These are phyloP conservation scores for Komagataella phaffii DNA, from an alignment of 805 yeast genomes.

Conservation along the genomic window DNA sequence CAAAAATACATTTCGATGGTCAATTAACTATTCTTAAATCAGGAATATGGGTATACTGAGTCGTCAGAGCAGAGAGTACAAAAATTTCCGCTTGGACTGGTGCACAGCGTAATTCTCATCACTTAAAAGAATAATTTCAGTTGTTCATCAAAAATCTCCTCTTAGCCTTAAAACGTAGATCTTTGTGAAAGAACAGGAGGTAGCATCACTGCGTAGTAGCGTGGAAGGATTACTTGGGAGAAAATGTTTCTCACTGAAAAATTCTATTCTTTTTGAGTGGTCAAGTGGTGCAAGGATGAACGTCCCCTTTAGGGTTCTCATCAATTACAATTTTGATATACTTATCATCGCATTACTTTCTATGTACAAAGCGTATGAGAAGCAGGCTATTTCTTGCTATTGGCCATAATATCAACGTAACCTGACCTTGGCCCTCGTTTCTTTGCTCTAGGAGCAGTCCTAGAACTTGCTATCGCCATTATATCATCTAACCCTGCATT, in stretches of 20 bases:
- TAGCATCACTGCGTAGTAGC: not conserved
- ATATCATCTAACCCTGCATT: slow-evolving; percentile 15
- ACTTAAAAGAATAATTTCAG: not conserved
- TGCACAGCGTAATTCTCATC: not conserved
- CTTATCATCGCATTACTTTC: not conserved
- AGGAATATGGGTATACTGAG: not conserved
- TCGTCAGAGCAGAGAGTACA: not conserved
- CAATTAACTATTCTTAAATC: not conserved
- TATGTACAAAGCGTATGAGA: not conserved
- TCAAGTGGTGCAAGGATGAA: not conserved
- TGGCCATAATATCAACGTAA: slow-evolving; percentile 54
- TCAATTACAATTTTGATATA: not conserved
- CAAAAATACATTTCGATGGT: not conserved
- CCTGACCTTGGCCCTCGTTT: slow-evolving; percentile 43
- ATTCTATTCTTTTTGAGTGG: not conserved
- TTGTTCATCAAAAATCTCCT: not conserved
- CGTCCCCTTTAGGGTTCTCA: not conserved
- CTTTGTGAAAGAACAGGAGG: not conserved
- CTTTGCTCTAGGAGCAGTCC: slow-evolving; percentile 27
- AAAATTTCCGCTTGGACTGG: not conserved
- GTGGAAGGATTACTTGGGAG: not conserved
- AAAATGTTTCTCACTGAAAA: not conserved
- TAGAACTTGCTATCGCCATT: slow-evolving; percentile 10
- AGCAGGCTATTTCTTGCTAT: slow-evolving; percentile 2
- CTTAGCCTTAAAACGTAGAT: not conserved